Conservation (phyloP, 345 rosid genomes). For the Brassica carinata region DNA sequence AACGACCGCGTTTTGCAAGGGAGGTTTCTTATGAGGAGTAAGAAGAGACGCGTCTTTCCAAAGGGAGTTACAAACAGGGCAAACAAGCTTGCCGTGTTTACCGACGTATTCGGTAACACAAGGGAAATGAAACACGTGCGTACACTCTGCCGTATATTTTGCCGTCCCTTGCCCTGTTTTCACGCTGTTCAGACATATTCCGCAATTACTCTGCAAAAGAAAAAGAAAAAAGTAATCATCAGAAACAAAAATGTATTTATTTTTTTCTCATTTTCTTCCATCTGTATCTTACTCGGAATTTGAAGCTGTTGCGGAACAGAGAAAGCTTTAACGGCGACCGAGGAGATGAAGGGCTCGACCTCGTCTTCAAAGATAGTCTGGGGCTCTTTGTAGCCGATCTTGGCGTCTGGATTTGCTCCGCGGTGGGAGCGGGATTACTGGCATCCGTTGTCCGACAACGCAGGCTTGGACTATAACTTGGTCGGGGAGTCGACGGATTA, state of each 20-base stretch:
- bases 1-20: constrained; percentile 27
- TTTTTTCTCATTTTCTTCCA: not conserved
- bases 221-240: no score
- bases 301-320: constrained; percentile 75
- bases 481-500: constrained; percentile 72
- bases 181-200: constrained; percentile 73
- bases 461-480: constrained; percentile 47
- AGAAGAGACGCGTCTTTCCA: constrained; percentile 79
- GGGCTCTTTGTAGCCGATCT: constrained; percentile 39
- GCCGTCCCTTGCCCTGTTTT: constrained; percentile 82
- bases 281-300: constrained; percentile 63
- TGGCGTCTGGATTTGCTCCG: constrained; percentile 40
- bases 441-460: constrained; percentile 51
- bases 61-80: constrained; percentile 73
- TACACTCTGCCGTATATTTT: constrained; percentile 84
- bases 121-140: constrained; percentile 82
- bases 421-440: constrained; percentile 19
- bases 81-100: constrained; percentile 55
- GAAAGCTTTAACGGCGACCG: constrained; percentile 78
- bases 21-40: constrained; percentile 39
- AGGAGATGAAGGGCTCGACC: constrained; percentile 70
- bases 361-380: constrained; percentile 17
- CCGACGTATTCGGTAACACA: constrained; percentile 68
- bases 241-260: not conserved
- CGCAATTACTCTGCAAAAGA: constrained; percentile 63